Evolutionary conservation across 2,329 filamentous ascomycete genomes (phyloP).

Genomic region (Fusarium protoensiforme): DNA sequence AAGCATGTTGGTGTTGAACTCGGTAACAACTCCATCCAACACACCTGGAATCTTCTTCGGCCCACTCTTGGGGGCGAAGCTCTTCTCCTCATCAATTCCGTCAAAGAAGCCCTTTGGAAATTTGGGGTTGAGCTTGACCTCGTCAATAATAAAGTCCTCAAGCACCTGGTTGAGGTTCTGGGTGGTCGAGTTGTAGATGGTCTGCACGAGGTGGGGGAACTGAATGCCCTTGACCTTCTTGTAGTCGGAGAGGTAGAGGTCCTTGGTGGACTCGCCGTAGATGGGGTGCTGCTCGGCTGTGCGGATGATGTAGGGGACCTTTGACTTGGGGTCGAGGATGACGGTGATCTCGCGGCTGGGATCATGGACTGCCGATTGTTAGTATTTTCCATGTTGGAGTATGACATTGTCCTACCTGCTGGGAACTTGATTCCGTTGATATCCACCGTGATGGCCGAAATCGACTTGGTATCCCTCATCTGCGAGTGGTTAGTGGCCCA

Average conservation of each 20-base stretch:
- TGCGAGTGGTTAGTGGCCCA: not conserved
- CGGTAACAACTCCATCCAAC: conserved; percentile 2
- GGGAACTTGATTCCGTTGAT: not conserved
- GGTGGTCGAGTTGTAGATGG: conserved; percentile 8
- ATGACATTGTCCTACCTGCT: not conserved
- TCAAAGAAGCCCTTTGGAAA: not conserved
- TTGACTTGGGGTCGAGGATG: conserved; percentile 2
- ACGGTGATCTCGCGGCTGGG: conserved; percentile 5
- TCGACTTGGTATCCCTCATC: not conserved
- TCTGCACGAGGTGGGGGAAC: conserved; percentile 10
- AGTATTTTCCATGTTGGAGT: not conserved
- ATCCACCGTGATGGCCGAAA: not conserved
- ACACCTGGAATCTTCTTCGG: not conserved
- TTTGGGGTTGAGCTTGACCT: not conserved
- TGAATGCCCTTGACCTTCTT: conserved; percentile 1
- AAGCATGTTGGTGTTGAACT: conserved; percentile 19
- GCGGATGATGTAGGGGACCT: conserved; percentile 11
- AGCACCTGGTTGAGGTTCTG: not conserved
- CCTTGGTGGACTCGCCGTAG: conserved; percentile 6
- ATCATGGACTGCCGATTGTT: not conserved
- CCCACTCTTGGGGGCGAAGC: conserved; percentile 1
- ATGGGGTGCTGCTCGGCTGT: conserved; percentile 10
- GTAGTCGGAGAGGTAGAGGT: conserved; percentile 7
- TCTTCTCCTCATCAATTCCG: not conserved
- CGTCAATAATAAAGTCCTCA: conserved; percentile 6